Percentiles rank a stretch among this genome's conserved stretches.
Conservation (phyloP, 441 rosid species). For the Populus hybrid region DNA sequence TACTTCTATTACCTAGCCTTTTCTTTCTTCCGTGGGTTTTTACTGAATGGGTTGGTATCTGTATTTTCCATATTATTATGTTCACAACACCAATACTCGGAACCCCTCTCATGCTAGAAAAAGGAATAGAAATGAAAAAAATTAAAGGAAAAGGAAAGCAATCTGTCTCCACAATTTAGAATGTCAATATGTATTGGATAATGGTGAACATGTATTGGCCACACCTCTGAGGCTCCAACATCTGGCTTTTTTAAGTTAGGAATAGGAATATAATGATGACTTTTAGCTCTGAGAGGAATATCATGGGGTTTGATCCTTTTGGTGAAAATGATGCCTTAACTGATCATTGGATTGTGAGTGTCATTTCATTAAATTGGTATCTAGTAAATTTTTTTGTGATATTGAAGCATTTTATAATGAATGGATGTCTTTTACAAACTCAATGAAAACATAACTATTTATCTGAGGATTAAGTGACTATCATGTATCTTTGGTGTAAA, state of each 20-base stretch:
- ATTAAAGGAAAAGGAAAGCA: not conserved
- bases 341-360: not conserved
- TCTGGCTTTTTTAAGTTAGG: not conserved
- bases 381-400: not conserved
- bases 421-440: not conserved
- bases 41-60: not conserved
- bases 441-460: not conserved
- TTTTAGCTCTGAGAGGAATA: not conserved
- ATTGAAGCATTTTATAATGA: not conserved
- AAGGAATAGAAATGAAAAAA: not conserved
- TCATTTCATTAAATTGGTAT: not conserved
- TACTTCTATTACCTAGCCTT: not conserved
- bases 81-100: not conserved
- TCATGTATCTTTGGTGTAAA: conserved; percentile 1
- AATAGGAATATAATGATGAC: not conserved
- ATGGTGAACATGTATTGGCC: not conserved
- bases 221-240: not conserved
- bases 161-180: not conserved
- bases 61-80: not conserved
- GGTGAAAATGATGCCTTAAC: not conserved
- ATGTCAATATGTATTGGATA: not conserved
- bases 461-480: not conserved
- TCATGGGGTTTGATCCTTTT: not conserved
- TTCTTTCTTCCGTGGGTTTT: not conserved
- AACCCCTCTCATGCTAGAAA: not conserved